phyloP scores from a whole-genome alignment of 2,329 filamentous ascomycete species.

The Colletotrichum sp. region DNA sequence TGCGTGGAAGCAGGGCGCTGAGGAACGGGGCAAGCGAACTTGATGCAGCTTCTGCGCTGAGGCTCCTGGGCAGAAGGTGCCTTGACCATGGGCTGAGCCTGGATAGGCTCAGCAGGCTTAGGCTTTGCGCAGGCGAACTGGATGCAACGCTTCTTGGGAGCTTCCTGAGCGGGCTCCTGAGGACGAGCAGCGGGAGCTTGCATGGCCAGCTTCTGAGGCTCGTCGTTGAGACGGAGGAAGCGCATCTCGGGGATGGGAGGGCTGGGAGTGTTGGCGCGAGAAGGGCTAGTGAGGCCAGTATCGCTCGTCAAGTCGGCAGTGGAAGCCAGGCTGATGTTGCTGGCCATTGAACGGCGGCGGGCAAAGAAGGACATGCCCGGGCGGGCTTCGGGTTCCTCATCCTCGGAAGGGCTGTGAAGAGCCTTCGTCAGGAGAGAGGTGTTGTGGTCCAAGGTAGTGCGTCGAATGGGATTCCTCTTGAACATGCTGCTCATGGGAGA shows the following conservation, averaged over 20 bases:
- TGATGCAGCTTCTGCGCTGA: constrained; percentile 67
- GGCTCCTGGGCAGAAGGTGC: constrained; percentile 39
- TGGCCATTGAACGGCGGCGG: constrained; percentile 71
- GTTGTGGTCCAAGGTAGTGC: constrained; percentile 57
- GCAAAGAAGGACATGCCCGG: constrained; percentile 38
- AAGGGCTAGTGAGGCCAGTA: constrained; percentile 86
- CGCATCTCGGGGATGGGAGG: constrained; percentile 73
- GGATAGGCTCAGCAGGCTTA: constrained; percentile 28
- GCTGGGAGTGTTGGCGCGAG: constrained; percentile 86
- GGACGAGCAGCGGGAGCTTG: constrained; percentile 64
- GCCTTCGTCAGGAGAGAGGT: constrained; percentile 89
- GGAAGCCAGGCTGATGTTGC: constrained; percentile 80
- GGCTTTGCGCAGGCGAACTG: constrained; percentile 83
- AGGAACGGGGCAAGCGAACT: constrained; percentile 71
- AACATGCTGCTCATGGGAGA: constrained; percentile 41
- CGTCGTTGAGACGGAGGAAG: constrained; percentile 43
- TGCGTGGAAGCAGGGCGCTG: constrained; percentile 48
- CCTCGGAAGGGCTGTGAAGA: constrained; percentile 70
- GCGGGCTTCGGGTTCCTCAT: constrained; percentile 47
- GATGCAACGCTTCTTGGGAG: constrained; percentile 80
- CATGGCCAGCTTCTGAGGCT: constrained; percentile 32
- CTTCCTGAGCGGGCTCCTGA: constrained; percentile 43
- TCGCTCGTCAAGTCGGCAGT: constrained; percentile 95
- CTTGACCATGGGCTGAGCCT: constrained; percentile 33
- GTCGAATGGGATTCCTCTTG: constrained; percentile 50